Base-by-base conservation (phyloP, 1,139 yeast species). In the Pichia sp. region DNA sequence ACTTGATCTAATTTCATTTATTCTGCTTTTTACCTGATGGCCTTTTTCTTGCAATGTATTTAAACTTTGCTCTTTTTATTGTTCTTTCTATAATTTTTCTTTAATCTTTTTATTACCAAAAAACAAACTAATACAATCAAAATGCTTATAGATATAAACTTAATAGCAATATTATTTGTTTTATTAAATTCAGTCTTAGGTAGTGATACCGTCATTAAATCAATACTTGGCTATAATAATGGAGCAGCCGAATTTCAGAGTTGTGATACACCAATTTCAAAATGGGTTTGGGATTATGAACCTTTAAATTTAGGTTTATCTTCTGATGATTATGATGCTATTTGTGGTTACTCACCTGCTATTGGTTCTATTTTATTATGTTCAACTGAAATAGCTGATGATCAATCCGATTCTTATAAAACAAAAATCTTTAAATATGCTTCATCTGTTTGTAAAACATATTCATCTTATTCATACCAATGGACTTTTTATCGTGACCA, bases 361-460 rank as follows among this genome's bases (percentile, higher is more conserved):
- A 37, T 57, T 29, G 65, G 64, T 9, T 47, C 60, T 1, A 34
- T 58, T 8, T 41, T 63, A 30, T 23, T 54, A 6, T 64, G 67
- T 48, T 43, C 56, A 6, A 45, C 50, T 6, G 49, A 47, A 7
- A n/a, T 50, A 23, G 42, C 54, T 4, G 48, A 43, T 6, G 45
- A 46, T 28, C 51, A 49, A 33, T 37, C 41, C 6, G 44, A 49
- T 1, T 34, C 36, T 3, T 26, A 51, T 30, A 38, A 50, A 8
- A 30, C 47, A 6, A 42, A 30, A 10, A 23, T 55, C n/a, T 51
- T 44, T 31, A 45, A 54, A 8, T 34, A 40, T n/a, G 51, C 59
- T 38, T 37, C 51, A n/a, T 12, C 26, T 1, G 29, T 31, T 3
- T 57, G 60, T 41, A 16, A 12, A 4, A 37, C 40, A 3, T 56